A percentile compares a stretch with the other conserved stretches of the same genome.
phyloP scores from a whole-genome alignment of 2,329 filamentous ascomycete genomes.

The Neopestalotiopsis clavispora region DNA sequence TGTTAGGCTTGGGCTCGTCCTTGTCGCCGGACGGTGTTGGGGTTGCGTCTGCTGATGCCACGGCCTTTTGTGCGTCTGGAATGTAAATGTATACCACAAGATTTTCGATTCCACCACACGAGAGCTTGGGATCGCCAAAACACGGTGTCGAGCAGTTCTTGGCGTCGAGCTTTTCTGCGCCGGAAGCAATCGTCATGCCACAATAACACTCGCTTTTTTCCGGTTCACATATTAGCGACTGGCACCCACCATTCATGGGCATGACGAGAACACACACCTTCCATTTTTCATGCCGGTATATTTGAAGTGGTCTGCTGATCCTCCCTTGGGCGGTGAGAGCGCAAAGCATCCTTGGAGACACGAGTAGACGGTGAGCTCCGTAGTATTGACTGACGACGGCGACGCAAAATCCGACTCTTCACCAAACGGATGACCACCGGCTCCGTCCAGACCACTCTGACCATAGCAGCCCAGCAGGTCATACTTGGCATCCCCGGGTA shows the following conservation, averaged over 20 bases:
- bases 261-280: slow-evolving; percentile 23
- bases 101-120: slow-evolving; percentile 29
- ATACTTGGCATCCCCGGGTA: slow-evolving; percentile 26
- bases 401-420: slow-evolving; percentile 23
- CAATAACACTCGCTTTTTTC: slow-evolving; percentile 31
- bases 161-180: slow-evolving; percentile 23
- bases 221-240: neutral
- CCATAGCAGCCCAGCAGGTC: slow-evolving; percentile 32
- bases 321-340: slow-evolving; percentile 17
- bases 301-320: slow-evolving; percentile 19
- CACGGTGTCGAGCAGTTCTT: slow-evolving; percentile 30
- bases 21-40: neutral
- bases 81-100: slow-evolving; percentile 26
- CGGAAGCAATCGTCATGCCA: slow-evolving; percentile 23
- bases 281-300: slow-evolving; percentile 31
- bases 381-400: slow-evolving; percentile 19
- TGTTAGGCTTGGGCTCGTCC: neutral
- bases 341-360: slow-evolving; percentile 30
- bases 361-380: slow-evolving; percentile 26
- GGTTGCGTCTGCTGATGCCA: neutral
- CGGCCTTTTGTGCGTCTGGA: neutral
- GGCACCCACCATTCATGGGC: neutral
- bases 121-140: slow-evolving; percentile 25
- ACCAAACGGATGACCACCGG: slow-evolving; percentile 26
- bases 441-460: slow-evolving; percentile 17